These are phyloP conservation scores for Przewalskia tangutica DNA, from an alignment of 257 asterid genomes.

Conservation along the genomic window DNA sequence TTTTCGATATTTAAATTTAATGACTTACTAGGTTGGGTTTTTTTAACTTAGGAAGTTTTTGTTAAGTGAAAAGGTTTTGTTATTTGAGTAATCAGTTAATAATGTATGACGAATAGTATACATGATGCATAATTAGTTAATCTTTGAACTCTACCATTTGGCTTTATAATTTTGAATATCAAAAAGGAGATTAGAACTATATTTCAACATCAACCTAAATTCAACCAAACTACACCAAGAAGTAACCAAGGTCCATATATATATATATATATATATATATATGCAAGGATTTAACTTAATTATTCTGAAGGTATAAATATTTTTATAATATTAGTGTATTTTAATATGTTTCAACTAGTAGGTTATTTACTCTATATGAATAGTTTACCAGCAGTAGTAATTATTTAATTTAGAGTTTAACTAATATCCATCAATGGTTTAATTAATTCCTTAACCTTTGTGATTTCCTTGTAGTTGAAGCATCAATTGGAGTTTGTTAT, in stretches of 20 bases:
- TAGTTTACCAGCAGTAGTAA: too few relatives aligned
- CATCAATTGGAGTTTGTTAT: constrained; percentile 63
- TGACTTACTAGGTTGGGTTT: too few relatives aligned
- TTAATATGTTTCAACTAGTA: too few relatives aligned
- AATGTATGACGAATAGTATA: not conserved
- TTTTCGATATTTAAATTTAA: too few relatives aligned
- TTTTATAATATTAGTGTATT: not conserved
- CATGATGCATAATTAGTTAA: not conserved
- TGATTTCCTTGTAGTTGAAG: constrained; percentile 22
- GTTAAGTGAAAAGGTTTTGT: not conserved
- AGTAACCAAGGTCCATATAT: not conserved
- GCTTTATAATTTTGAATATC: not conserved
- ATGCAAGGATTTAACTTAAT: not conserved
- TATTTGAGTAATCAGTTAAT: not conserved
- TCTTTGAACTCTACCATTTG: not conserved
- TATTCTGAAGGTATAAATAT: not conserved
- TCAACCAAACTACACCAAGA: not conserved
- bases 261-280: too few relatives aligned
- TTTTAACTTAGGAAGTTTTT: not conserved
- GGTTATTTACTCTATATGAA: too few relatives aligned
- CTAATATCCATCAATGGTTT: too few relatives aligned
- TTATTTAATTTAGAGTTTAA: too few relatives aligned
- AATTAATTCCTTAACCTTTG: not conserved
- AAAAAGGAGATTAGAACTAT: not conserved
- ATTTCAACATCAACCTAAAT: not conserved